A percentile compares a stretch with the other conserved stretches of the same genome.
These are phyloP conservation scores for Lumnitzera racemosa DNA, from an alignment of 345 rosid species.

Conservation along the genomic window DNA sequence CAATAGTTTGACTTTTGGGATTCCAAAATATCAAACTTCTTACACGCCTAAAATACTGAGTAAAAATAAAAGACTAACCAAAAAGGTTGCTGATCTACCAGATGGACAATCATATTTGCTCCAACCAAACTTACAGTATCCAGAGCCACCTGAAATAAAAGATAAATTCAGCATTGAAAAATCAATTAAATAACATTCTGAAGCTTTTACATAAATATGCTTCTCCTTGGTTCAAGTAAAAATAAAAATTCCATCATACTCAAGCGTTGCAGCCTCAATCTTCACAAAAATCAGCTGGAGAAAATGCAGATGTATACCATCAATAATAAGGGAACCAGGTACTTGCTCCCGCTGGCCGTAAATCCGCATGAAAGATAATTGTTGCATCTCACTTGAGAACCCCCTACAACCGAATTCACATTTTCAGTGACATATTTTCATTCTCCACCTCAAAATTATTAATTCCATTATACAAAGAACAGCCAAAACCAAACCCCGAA, in stretches of 20 bases:
- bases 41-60: not conserved
- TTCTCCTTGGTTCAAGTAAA: no score
- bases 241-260: no score
- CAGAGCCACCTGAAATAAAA: constrained; percentile 65
- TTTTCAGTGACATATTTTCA: not conserved
- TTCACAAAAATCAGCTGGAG: not conserved
- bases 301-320: constrained; percentile 37
- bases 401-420: constrained; percentile 26
- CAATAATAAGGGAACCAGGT: constrained; percentile 64
- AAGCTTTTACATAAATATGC: no score
- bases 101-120: constrained; percentile 67
- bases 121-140: constrained; percentile 93
- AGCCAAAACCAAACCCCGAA: no score
- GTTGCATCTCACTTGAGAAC: constrained; percentile 25
- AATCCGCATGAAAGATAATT: constrained; percentile 56
- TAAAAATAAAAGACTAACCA: constrained; percentile 37
- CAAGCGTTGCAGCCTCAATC: not conserved
- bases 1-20: not conserved
- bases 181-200: no score
- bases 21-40: no score
- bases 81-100: constrained; percentile 70
- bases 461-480: no score
- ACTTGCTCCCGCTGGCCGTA: constrained; percentile 58
- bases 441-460: not conserved
- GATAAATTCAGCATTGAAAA: no score